These are phyloP conservation scores for Arthroderma uncinatum DNA, from an alignment of 2,329 filamentous ascomycete genomes.

Conservation along the genomic window DNA sequence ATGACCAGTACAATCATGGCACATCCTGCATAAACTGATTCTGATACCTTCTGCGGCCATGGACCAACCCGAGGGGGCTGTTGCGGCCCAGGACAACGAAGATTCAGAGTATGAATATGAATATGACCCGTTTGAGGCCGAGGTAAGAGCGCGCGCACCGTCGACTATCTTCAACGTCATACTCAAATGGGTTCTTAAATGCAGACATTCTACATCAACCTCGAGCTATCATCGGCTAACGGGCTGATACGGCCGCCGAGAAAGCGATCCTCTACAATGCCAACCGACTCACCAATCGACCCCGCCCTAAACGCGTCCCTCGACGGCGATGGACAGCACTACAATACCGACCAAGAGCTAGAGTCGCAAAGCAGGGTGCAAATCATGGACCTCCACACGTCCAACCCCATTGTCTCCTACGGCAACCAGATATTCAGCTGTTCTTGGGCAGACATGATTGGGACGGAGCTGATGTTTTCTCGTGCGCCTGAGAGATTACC, in stretches of 20 bases:
- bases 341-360: conserved; percentile 10
- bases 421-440: conserved; percentile 67
- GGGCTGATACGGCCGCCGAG: conserved; percentile 28
- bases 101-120: conserved; percentile 51
- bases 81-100: conserved; percentile 16
- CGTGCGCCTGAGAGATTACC: conserved; percentile 30
- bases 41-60: neutral
- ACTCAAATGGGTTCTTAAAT: neutral
- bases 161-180: neutral
- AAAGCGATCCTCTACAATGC: conserved; percentile 13
- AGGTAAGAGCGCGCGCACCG: conserved; percentile 29
- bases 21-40: no score
- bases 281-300: conserved; percentile 6
- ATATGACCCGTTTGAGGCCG: conserved; percentile 43
- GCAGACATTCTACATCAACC: conserved; percentile 48
- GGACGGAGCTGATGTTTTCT: conserved; percentile 69
- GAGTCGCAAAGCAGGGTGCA: conserved; percentile 46
- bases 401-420: conserved; percentile 68
- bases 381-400: conserved; percentile 69
- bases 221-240: conserved; percentile 44
- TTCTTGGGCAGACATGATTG: conserved; percentile 69
- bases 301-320: conserved; percentile 15
- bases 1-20: no score
- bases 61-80: neutral
- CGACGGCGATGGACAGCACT: neutral